Evolutionary conservation across 192 early-diverging fungal species (phyloP), one percentile per base, ranked within the genome.

Genomic region (Backusella liffmaniae): DNA sequence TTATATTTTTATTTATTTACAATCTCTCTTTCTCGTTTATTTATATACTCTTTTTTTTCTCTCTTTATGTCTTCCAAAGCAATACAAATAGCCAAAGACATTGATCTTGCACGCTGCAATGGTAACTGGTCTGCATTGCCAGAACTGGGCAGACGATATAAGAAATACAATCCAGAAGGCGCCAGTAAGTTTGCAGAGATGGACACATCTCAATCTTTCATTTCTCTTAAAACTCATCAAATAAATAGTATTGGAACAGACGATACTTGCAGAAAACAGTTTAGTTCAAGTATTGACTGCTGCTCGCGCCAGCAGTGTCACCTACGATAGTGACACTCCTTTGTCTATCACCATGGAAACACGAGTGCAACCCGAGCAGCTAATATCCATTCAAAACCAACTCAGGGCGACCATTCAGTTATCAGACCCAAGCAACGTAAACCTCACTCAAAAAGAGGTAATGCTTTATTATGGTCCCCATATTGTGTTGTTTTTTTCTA

Each of bases 131-230:
- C 51, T 34, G 69, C 74, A 18, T 82, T 87, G 59, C 80, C 84
- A 44, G 89, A 90, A 41, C 74, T 87, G 21, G 85, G 85, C 4
- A 77, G 87, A 72, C 85, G 87, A 15, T 90, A 87, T 74, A 67
- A 81, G 66, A 88, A 88, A 69, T 85, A 90, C 68, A 87, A 87
- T 73, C 79, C 85, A 23, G 84, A 87, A 37, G 88, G 88, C 65
- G 30, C 77, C 70, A 87, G 89, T 85, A 86, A 83, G 32, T 44
- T 26, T 36, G 42, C 2, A 69, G 15, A 69, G 15, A n/a, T 49
- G 46, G 18, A 23, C 12, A 37, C 37, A 12, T 39, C 37, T 39
- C 37, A 9, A 39, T 39, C 37, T 12, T 39, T 26, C 26, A 26
- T 26, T 26, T 26, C 26, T 26, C 26, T 26, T 26, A 26, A 26